Percentiles rank a stretch among this genome's conserved stretches.
Evolutionary conservation across 2,329 filamentous ascomycete genomes (phyloP).

Genomic region (Colletotrichum tofieldiae): DNA sequence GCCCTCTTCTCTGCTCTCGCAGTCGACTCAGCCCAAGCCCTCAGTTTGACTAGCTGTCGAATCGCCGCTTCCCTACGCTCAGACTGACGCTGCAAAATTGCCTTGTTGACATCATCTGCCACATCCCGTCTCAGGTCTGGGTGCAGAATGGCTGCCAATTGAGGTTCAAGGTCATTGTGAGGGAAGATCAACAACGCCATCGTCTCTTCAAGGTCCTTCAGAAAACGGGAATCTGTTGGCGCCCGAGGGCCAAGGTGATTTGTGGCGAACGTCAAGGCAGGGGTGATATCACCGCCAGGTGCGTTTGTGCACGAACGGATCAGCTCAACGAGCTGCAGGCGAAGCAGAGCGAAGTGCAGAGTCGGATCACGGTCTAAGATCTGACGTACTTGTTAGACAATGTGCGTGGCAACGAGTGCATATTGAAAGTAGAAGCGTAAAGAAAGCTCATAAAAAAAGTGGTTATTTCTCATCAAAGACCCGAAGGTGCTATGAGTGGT

Average conservation of each 20-base stretch:
- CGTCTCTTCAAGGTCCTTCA: constrained; percentile 90
- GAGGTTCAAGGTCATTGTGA: constrained; percentile 82
- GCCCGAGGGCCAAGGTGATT: constrained; percentile 90
- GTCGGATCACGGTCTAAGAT: constrained; percentile 87
- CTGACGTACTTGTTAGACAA: constrained; percentile 65
- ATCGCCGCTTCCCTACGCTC: constrained; percentile 86
- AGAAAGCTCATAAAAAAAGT: constrained; percentile 63
- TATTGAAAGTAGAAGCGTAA: constrained; percentile 32
- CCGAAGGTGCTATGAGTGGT: constrained; percentile 97
- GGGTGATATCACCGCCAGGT: constrained; percentile 79
- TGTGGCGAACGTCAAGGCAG: constrained; percentile 89
- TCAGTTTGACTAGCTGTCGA: constrained; percentile 83
- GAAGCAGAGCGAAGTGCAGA: constrained; percentile 90
- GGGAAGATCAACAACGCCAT: constrained; percentile 94
- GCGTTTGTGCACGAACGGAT: constrained; percentile 82
- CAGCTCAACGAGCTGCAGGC: constrained; percentile 93
- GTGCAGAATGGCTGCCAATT: constrained; percentile 83
- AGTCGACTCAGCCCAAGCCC: constrained; percentile 86
- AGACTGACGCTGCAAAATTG: constrained; percentile 83
- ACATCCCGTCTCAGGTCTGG: constrained; percentile 85
- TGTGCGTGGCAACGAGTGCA: constrained; percentile 14
- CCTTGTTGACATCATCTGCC: constrained; percentile 91
- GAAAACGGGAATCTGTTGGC: constrained; percentile 83
- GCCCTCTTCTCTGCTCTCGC: constrained; percentile 63
- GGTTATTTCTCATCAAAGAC: constrained; percentile 91